phyloP scores from a whole-genome alignment of 2,329 filamentous ascomycete species.

The Calonectria hawksworthii region DNA sequence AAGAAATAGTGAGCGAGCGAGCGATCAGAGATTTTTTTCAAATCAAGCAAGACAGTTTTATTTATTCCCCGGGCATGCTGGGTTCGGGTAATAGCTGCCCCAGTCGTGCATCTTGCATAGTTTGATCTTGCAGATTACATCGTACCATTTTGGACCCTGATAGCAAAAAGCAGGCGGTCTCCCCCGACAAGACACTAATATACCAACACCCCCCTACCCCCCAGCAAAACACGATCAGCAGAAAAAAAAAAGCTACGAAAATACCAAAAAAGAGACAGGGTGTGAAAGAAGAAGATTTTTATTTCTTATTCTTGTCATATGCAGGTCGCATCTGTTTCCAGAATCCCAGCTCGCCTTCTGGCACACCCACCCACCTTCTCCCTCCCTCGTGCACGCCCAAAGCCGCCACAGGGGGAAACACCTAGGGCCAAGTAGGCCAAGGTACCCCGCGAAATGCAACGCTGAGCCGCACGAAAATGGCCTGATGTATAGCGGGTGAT shows the following conservation, averaged over 20 bases:
- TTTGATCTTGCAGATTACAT: constrained; percentile 20
- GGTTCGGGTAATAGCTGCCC: not conserved
- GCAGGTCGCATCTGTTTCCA: not conserved
- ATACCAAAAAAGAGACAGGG: not conserved
- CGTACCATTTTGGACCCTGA: constrained; percentile 16
- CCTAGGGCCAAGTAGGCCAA: not conserved
- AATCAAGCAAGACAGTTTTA: not conserved
- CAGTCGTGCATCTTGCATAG: constrained; percentile 1
- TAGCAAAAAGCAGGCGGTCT: not conserved
- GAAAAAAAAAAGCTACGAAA: not conserved
- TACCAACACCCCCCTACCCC: not conserved
- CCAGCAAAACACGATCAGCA: not conserved
- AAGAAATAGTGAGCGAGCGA: not conserved
- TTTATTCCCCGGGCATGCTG: not conserved
- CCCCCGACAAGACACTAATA: not conserved
- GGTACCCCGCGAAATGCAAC: constrained; percentile 49
- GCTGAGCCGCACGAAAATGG: constrained; percentile 40
- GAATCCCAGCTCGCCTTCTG: not conserved
- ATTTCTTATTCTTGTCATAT: not conserved
- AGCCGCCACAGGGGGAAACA: not conserved
- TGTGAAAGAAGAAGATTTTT: not conserved
- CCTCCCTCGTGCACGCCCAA: not conserved
- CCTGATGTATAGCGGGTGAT: constrained; percentile 33
- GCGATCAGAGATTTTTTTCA: not conserved
- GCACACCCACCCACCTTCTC: too few species aligned